Base-by-base conservation (phyloP, 495 filamentous ascomycete species). In the Delitschia confertaspora region DNA sequence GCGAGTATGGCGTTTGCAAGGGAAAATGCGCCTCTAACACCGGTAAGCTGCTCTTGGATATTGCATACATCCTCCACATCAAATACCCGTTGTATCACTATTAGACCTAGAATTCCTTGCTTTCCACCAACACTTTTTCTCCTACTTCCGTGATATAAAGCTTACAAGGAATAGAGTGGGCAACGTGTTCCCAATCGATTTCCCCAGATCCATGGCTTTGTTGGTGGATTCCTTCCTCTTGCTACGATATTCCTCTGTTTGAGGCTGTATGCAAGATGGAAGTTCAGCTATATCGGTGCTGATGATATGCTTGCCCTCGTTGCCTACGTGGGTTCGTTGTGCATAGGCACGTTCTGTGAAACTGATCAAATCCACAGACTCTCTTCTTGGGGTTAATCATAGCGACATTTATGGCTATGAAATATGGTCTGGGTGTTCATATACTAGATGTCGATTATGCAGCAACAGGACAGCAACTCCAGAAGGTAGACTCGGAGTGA, bases 141-240 rank as follows among this genome's bases (percentile, higher is more conserved):
- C n/a, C n/a, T n/a, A n/a, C n/a, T n/a, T n/a, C n/a, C n/a, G n/a
- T n/a, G n/a, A n/a, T n/a, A n/a, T n/a, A n/a, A n/a, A n/a, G n/a
- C n/a, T n/a, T n/a, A n/a, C n/a, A n/a, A n/a, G n/a, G n/a, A n/a
- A n/a, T n/a, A n/a, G n/a, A n/a, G n/a, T n/a, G n/a, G n/a, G n/a
- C n/a, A n/a, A n/a, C n/a, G n/a, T n/a, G n/a, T n/a, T n/a, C 34
- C 34, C 7, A 38, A 38, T 14, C 34, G 34, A 6, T 38, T 38
- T 22, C 14, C 34, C 14, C 34, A 38, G 23, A 38, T 38, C 5
- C 14, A 22, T 18, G 34, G 14, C 6, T 38, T 38, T 20, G 23
- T 38, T 8, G 34, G 14, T 20, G 34, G 13, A 4, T 38, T 38
- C 34, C 7, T 38, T 6, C 34, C 34, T 4, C 19, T 38, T 18